Conservation (phyloP, 73 alveolate species). For the Paramecium tetraurelia region DNA sequence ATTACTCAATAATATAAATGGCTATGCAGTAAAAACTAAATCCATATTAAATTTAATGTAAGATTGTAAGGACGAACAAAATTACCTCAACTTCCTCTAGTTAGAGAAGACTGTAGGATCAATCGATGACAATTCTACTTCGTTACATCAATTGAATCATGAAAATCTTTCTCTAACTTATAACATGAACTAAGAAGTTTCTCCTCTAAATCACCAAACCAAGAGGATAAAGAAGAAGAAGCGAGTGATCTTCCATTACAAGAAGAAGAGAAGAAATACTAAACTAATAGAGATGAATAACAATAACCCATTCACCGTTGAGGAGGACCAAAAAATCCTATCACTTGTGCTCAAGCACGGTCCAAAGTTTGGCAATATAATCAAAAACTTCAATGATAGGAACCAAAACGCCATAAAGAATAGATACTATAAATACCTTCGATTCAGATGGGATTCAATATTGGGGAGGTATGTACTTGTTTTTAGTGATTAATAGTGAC, state of each 20-base stretch:
- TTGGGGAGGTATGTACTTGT: neutral
- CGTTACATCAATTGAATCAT: neutral
- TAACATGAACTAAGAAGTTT: neutral
- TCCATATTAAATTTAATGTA: neutral
- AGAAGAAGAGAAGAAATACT: neutral
- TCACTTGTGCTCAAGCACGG: neutral
- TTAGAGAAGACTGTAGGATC: neutral
- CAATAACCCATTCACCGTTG: neutral
- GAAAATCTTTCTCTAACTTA: neutral
- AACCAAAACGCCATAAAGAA: conserved; percentile 9
- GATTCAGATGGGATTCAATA: neutral
- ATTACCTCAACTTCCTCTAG: neutral
- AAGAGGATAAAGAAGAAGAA: neutral
- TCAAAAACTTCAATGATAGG: neutral
- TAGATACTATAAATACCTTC: conserved; percentile 16
- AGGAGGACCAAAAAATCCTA: neutral
- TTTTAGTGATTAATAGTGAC: neutral
- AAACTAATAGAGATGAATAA: neutral
- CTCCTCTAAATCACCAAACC: neutral
- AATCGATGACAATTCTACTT: neutral
- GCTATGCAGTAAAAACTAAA: neutral
- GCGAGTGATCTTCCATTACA: neutral
- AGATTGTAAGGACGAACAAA: neutral
- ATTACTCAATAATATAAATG: neutral
- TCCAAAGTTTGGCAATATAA: neutral